These are phyloP conservation scores for Oryza longistaminata DNA, from an alignment of 176 grass and related monocot genomes.

Conservation along the genomic window DNA sequence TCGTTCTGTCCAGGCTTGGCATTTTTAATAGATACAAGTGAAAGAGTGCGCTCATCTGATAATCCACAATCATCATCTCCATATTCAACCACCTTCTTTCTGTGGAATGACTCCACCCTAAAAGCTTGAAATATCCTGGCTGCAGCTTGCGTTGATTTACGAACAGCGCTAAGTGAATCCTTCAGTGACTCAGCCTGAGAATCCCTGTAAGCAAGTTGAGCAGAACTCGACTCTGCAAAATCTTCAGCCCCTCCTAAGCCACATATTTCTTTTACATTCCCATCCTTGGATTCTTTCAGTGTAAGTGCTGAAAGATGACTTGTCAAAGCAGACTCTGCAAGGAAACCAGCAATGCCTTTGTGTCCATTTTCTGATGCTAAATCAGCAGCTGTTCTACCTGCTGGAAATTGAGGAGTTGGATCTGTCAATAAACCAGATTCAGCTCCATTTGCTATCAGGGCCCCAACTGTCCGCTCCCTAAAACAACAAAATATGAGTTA, in stretches of 20 bases:
- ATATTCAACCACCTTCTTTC: slow-evolving; percentile 87
- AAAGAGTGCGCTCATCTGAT: slow-evolving; percentile 77
- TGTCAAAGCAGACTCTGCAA: slow-evolving; percentile 95
- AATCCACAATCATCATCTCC: slow-evolving; percentile 78
- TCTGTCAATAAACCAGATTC: slow-evolving; percentile 82
- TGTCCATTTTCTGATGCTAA: slow-evolving; percentile 94
- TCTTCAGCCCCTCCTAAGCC: slow-evolving; percentile 30
- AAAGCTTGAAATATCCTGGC: slow-evolving; percentile 98
- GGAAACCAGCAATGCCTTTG: slow-evolving; percentile 95
- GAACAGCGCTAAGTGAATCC: slow-evolving; percentile 87
- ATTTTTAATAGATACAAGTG: slow-evolving; percentile 75
- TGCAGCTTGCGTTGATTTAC: slow-evolving; percentile 95
- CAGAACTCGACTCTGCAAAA: slow-evolving; percentile 42
- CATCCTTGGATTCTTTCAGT: slow-evolving; percentile 68
- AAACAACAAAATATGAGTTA: slow-evolving; percentile 29
- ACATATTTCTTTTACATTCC: slow-evolving; percentile 53
- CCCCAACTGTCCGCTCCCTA: slow-evolving; percentile 73
- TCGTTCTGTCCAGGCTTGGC: slow-evolving; percentile 65
- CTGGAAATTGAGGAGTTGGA: slow-evolving; percentile 75
- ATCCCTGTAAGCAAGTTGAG: slow-evolving; percentile 49
- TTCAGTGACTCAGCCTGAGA: slow-evolving; percentile 66
- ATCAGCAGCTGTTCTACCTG: slow-evolving; percentile 94
- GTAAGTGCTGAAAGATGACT: slow-evolving; percentile 81
- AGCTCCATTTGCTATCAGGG: slow-evolving; percentile 76
- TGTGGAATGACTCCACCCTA: slow-evolving; percentile 92